These are phyloP conservation scores for Oryza longistaminata DNA, from an alignment of 176 grass and related monocot genomes.

Conservation along the genomic window DNA sequence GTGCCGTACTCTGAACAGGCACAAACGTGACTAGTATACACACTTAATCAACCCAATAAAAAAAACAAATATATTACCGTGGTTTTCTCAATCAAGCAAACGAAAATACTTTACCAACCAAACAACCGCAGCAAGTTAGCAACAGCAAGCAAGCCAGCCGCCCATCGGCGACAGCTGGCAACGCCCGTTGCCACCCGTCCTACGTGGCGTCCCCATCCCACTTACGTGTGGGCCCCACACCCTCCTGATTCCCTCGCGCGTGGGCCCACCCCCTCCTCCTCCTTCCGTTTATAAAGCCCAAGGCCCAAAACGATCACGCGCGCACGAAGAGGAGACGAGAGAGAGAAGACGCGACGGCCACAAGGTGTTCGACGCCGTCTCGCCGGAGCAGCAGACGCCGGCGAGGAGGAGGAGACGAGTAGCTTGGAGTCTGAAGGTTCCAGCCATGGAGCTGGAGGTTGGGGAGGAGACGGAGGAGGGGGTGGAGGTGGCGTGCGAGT, in stretches of 20 bases:
- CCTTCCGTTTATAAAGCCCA: background rate
- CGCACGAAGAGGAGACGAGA: background rate
- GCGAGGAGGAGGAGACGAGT: too few relatives aligned
- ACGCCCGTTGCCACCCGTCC: background rate
- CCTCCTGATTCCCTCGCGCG: slow-evolving; percentile 15
- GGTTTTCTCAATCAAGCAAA: slow-evolving; percentile 30
- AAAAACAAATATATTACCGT: background rate
- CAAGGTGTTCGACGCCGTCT: background rate
- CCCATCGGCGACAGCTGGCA: slow-evolving; percentile 47
- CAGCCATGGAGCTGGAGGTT: slow-evolving; percentile 33
- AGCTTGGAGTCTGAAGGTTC: background rate
- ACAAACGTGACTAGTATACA: background rate
- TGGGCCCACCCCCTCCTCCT: background rate
- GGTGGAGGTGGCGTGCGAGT: slow-evolving; percentile 74
- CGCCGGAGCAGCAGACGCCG: background rate
- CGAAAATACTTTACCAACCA: background rate
- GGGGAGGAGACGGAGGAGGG: slow-evolving; percentile 31
- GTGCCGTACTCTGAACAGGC: background rate
- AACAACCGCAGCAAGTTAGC: slow-evolving; percentile 15
- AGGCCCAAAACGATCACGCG: background rate
- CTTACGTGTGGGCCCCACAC: background rate
- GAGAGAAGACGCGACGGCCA: too few relatives aligned
- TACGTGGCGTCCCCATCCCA: slow-evolving; percentile 4
- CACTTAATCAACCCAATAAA: background rate
- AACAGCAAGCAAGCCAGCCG: background rate